phyloP scores from a whole-genome alignment of 352 stramenopile genomes.

The Globisporangium camurandrum region DNA sequence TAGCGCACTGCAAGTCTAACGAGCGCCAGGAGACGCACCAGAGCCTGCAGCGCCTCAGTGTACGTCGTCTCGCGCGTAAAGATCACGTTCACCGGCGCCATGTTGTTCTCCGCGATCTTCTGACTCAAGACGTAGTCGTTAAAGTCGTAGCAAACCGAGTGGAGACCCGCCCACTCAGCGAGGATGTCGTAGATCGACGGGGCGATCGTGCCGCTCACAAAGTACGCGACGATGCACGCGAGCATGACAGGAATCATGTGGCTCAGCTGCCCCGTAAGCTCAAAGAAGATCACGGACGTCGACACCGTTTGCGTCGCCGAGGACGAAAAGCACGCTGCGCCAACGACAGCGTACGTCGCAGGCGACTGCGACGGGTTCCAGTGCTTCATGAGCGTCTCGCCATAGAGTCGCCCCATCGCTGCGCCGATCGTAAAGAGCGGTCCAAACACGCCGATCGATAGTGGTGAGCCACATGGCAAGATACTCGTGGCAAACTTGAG shows the following conservation, averaged over 20 bases:
- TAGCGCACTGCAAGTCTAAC: no score
- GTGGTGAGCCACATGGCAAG: slow-evolving; percentile 53
- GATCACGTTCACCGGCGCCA: slow-evolving; percentile 41
- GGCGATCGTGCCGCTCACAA: slow-evolving; percentile 65
- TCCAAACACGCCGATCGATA: slow-evolving; percentile 78
- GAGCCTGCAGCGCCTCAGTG: slow-evolving; percentile 45
- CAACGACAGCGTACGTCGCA: slow-evolving; percentile 86
- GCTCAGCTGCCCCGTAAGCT: slow-evolving; percentile 72
- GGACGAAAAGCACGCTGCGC: slow-evolving; percentile 85
- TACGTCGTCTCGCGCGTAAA: slow-evolving; percentile 77
- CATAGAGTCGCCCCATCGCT: slow-evolving; percentile 61
- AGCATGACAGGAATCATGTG: slow-evolving; percentile 84
- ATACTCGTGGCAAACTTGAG: slow-evolving; percentile 71
- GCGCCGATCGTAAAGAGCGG: slow-evolving; percentile 80
- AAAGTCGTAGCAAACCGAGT: slow-evolving; percentile 78
- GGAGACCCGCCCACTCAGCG: slow-evolving; percentile 65
- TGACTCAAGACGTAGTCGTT: slow-evolving; percentile 71
- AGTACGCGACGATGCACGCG: slow-evolving; percentile 73
- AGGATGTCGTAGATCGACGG: slow-evolving; percentile 85
- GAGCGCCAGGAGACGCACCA: slow-evolving; percentile 13
- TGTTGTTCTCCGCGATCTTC: slow-evolving; percentile 55
- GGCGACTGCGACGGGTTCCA: slow-evolving; percentile 71
- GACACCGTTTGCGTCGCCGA: slow-evolving; percentile 89
- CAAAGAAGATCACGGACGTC: slow-evolving; percentile 83
- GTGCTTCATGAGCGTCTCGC: slow-evolving; percentile 70